A percentile compares a stretch with the other conserved stretches of the same genome.
Evolutionary conservation across 108 stramenopile genomes (phyloP).

Genomic region (Skeletonema tropicum): DNA sequence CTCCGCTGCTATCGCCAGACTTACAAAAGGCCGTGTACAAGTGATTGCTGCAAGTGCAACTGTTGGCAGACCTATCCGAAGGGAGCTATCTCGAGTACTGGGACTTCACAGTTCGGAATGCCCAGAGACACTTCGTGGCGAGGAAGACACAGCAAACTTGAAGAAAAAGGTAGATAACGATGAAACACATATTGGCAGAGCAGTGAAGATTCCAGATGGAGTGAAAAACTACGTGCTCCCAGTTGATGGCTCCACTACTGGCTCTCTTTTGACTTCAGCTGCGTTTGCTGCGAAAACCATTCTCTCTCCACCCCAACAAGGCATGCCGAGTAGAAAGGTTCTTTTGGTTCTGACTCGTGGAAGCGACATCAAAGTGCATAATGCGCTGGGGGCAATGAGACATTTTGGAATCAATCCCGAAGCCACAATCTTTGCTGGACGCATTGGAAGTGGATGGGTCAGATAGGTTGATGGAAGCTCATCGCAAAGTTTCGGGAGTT

Average conservation of each 20-base stretch:
- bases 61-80: constrained; percentile 89
- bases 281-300: constrained; percentile 60
- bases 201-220: constrained; percentile 81
- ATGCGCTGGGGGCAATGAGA: constrained; percentile 83
- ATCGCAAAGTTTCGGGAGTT: constrained; percentile 77
- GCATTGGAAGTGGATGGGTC: constrained; percentile 77
- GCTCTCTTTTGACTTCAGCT: constrained; percentile 75
- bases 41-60: constrained; percentile 93
- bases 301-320: constrained; percentile 18
- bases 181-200: constrained; percentile 62
- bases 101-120: constrained; percentile 81
- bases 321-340: constrained; percentile 38
- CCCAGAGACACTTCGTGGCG: constrained; percentile 69
- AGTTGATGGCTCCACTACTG: constrained; percentile 64
- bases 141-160: constrained; percentile 39
- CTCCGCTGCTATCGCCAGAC: constrained; percentile 69
- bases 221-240: constrained; percentile 74
- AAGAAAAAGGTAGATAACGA: constrained; percentile 26
- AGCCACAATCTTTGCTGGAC: constrained; percentile 77
- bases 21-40: constrained; percentile 74
- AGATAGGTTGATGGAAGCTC: constrained; percentile 76
- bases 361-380: constrained; percentile 74
- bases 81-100: constrained; percentile 87
- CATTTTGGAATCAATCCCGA: constrained; percentile 82
- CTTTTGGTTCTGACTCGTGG: constrained; percentile 77